Evolutionary conservation across 768 basidiomycete species (phyloP).

Genomic region (Boletus tylopilopsis): DNA sequence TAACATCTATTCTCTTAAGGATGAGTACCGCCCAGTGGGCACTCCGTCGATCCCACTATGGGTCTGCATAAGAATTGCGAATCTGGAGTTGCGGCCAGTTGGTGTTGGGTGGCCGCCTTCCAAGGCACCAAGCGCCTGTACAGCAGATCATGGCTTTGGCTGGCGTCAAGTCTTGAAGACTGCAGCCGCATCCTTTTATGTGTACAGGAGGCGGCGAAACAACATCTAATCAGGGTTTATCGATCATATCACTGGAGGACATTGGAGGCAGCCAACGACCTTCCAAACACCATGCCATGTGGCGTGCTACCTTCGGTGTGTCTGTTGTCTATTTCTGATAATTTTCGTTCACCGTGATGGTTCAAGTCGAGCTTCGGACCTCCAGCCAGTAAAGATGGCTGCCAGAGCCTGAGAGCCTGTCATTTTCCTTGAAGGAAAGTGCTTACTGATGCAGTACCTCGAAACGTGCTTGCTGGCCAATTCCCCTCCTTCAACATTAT

Average conservation of each 20-base stretch:
- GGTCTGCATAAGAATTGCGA: background rate
- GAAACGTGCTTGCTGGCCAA: too few relatives aligned
- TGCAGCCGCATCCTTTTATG: too few relatives aligned
- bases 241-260: background rate
- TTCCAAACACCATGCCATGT: background rate
- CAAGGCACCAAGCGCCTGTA: background rate
- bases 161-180: too few relatives aligned
- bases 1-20: too few relatives aligned
- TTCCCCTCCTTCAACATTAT: too few relatives aligned
- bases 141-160: conserved; percentile 2
- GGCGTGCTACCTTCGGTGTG: background rate
- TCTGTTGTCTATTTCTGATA: background rate
- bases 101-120: conserved; percentile 1
- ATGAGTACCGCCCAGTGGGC: background rate
- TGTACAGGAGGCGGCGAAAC: conserved; percentile 3
- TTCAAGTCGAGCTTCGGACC: background rate
- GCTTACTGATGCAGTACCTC: too few relatives aligned
- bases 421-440: too few relatives aligned
- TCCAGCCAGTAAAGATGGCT: background rate
- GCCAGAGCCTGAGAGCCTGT: too few relatives aligned
- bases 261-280: background rate
- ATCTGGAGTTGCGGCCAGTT: background rate
- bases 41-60: background rate
- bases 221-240: background rate
- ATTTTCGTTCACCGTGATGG: background rate